Conservation (phyloP, 1,284 basidiomycete genomes). For the Irpex rosettiformis region DNA sequence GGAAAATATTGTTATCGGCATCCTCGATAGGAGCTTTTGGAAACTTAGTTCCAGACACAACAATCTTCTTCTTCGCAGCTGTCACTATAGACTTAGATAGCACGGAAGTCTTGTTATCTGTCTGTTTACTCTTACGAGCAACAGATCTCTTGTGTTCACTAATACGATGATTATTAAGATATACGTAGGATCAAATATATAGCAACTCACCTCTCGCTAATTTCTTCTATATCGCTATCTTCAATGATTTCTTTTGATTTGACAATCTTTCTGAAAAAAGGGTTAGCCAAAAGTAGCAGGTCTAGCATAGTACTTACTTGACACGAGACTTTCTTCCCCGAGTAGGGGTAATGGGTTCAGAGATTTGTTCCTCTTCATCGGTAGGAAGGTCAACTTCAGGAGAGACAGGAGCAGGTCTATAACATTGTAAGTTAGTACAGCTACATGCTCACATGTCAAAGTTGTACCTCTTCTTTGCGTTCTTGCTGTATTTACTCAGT, state of each 20-base stretch:
- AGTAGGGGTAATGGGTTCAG: not conserved
- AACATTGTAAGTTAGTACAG: not conserved
- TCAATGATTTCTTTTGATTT: not conserved
- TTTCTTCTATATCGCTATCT: not conserved
- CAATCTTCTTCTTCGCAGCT: not conserved
- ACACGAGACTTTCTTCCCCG: not conserved
- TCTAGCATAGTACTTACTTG: not conserved
- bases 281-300: not conserved
- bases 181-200: not conserved
- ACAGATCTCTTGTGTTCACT: not conserved
- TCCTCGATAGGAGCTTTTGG: too few species aligned
- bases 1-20: too few species aligned
- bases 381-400: not conserved
- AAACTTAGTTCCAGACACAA: not conserved
- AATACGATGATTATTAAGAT: not conserved
- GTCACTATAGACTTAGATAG: not conserved
- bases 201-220: not conserved
- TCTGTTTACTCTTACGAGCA: not conserved
- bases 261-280: not conserved
- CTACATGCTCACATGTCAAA: not conserved
- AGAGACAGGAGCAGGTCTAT: not conserved
- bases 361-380: not conserved
- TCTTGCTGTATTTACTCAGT: not conserved
- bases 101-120: not conserved
- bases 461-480: not conserved